Base-by-base conservation (phyloP, 768 basidiomycete genomes). In the Rhizopogon roseolus region DNA sequence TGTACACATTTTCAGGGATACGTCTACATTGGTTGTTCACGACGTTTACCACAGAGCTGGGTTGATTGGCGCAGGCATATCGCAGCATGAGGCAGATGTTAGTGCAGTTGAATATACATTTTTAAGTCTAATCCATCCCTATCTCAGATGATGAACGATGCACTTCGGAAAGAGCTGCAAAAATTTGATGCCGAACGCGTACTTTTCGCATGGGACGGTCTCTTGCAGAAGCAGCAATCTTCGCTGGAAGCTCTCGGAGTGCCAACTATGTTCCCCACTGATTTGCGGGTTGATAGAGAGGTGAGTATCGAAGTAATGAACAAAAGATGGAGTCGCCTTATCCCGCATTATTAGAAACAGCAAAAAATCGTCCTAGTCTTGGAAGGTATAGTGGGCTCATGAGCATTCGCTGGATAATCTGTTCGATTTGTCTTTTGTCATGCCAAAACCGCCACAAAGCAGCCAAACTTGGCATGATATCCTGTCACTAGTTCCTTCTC, bases 171-270 rank as follows among this genome's bases (percentile, higher is more conserved):
- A 59, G 90, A 90, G 56, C 34, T 36, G 4, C 71, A 66, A 38
- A 79, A 75, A 57, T 91, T 91, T 63, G 90, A 92, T 63, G 61
- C 61, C n/a, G 82, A 90, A 49, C 34, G 34, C 34, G 34, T 36
- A 11, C 66, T 92, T 6, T 74, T 82, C 3, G 86, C 88, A 8
- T 93, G 90, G 88, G 90, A 90, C 62, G 80, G 79, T 17, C 74
- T 93, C n/a, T 66, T 85, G 17, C 70, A 79, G 48, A 36, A 36
- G 13, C 34, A 36, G 13, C 34, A 36, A 36, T 36, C 71, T 0
- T 70, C 79, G 14, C 72, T 93, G 44, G 81, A 82, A 59, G 65
- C 74, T 29, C 70, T 86, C 42, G 73, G 76, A 38, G 79, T 93
- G 13, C 91, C 91, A 14, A 76, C 81, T 2, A 91, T 93, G 86